Evolutionary conservation across 768 basidiomycete species (phyloP).

Genomic region (Pleurotus citrinopileatus): DNA sequence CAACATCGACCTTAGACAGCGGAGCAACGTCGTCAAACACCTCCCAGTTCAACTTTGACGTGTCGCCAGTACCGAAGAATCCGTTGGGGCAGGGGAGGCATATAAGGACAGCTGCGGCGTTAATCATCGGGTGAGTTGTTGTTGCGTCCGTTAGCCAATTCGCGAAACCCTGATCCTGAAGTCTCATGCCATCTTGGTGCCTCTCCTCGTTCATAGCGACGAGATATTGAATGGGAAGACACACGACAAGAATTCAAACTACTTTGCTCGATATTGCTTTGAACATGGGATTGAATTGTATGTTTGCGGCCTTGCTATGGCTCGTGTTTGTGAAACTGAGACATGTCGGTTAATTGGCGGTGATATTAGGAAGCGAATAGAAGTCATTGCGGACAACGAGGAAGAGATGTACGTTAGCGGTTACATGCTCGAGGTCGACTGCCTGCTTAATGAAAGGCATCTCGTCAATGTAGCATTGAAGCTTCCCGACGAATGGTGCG

Average conservation of each 20-base stretch:
- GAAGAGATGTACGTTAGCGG: slow-evolving; percentile 71
- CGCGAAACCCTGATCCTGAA: neutral
- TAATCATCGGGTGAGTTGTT: slow-evolving; percentile 67
- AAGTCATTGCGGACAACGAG: slow-evolving; percentile 90
- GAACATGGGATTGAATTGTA: slow-evolving; percentile 83
- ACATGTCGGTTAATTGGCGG: no score
- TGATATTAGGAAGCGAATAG: slow-evolving; percentile 72
- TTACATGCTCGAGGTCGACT: neutral
- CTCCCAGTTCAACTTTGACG: slow-evolving; percentile 32
- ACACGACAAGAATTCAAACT: slow-evolving; percentile 78
- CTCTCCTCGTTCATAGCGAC: slow-evolving; percentile 46
- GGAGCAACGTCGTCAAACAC: neutral
- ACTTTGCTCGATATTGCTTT: slow-evolving; percentile 87
- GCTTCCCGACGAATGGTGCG: slow-evolving; percentile 79
- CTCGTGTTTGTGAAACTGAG: slow-evolving; percentile 18
- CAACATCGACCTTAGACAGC: neutral
- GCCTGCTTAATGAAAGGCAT: neutral
- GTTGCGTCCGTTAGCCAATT: neutral
- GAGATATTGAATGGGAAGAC: slow-evolving; percentile 94
- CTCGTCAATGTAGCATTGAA: slow-evolving; percentile 54
- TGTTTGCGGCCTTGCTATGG: slow-evolving; percentile 17
- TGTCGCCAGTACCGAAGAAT: slow-evolving; percentile 60
- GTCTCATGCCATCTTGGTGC: slow-evolving; percentile 1
- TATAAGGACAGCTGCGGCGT: slow-evolving; percentile 71
- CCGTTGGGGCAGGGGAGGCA: slow-evolving; percentile 66